These are phyloP conservation scores for Cucurbita moschata DNA, from an alignment of 306 rosid species.

Conservation along the genomic window DNA sequence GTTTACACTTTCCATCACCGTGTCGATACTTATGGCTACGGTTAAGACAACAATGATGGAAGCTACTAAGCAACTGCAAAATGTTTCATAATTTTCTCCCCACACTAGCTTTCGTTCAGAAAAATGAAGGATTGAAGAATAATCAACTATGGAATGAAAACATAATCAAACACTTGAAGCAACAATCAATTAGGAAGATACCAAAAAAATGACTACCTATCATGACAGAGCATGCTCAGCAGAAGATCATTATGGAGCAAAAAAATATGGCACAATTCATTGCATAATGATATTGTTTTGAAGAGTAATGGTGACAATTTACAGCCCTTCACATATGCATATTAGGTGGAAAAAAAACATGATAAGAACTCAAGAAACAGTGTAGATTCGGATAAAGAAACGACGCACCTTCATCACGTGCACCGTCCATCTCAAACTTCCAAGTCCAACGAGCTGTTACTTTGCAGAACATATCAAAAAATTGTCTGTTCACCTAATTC, in stretches of 20 bases:
- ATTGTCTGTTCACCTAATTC: conserved; percentile 86
- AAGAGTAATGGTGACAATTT: conserved; percentile 6
- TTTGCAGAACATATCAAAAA: conserved; percentile 16
- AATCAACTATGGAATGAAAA: conserved; percentile 1
- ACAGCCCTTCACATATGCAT: neutral
- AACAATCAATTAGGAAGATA: conserved; percentile 1
- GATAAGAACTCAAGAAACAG: neutral
- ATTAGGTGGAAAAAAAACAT: neutral
- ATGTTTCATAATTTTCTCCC: neutral
- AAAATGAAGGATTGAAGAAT: neutral
- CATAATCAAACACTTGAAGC: conserved; percentile 4
- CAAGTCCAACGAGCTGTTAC: neutral
- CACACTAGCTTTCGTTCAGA: neutral
- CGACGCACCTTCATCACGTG: neutral
- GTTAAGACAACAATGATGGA: neutral
- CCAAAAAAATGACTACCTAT: neutral
- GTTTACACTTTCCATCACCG: neutral
- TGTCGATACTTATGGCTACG: neutral
- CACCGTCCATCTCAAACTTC: neutral
- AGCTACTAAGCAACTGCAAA: neutral
- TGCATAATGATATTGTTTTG: conserved; percentile 7
- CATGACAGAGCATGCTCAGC: conserved; percentile 9
- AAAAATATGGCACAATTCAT: conserved; percentile 6
- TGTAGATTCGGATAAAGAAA: neutral
- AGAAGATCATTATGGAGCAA: conserved; percentile 1